phyloP scores from a whole-genome alignment of 176 grass and related monocot genomes.

The Cymbopogon citratus region DNA sequence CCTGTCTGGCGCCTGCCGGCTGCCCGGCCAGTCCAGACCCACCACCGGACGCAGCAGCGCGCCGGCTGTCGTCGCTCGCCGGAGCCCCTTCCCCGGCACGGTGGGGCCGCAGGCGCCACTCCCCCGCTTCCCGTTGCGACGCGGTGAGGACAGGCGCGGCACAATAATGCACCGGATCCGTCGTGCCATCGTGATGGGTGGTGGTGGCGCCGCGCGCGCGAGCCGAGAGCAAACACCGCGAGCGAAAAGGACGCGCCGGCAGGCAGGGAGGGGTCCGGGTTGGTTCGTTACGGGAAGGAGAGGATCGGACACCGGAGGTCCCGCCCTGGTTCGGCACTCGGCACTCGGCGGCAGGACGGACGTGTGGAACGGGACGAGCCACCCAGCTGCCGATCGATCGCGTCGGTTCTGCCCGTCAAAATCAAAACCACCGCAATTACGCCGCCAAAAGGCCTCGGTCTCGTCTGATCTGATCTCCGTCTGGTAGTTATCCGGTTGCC shows the following conservation, averaged over 20 bases:
- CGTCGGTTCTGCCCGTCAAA: too few relatives aligned
- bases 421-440: not conserved
- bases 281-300: slow-evolving; percentile 1
- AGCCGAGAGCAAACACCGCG: too few relatives aligned
- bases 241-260: not conserved
- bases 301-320: not conserved
- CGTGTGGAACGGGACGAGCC: not conserved
- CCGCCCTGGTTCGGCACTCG: not conserved
- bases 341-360: not conserved
- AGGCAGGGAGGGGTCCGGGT: too few relatives aligned
- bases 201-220: too few relatives aligned
- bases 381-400: not conserved
- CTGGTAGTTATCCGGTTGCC: slow-evolving; percentile 14
- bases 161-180: not conserved
- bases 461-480: not conserved
- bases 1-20: slow-evolving; percentile 37
- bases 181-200: not conserved
- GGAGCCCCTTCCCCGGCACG: slow-evolving; percentile 14
- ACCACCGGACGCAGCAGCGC: not conserved
- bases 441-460: not conserved
- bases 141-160: not conserved
- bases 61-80: slow-evolving; percentile 20
- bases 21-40: not conserved
- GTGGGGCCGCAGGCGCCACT: slow-evolving; percentile 23
- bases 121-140: not conserved